Conservation (phyloP, 345 rosid genomes). For the Salix koriyanagi region DNA sequence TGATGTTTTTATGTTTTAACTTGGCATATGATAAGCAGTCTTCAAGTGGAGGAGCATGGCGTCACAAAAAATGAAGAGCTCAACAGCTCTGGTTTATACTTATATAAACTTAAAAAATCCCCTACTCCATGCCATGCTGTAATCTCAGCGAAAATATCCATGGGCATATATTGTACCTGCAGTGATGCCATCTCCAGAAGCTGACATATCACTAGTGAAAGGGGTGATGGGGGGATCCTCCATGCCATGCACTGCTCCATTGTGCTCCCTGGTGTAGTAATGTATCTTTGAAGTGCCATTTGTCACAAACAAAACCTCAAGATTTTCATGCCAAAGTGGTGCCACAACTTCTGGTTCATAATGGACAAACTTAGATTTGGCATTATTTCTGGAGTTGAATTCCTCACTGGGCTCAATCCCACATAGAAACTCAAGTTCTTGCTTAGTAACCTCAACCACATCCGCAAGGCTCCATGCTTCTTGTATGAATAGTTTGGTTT, state of each 20-base stretch:
- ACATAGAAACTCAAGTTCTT: constrained; percentile 83
- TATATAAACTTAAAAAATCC: not conserved
- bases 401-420: constrained; percentile 67
- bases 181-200: constrained; percentile 89
- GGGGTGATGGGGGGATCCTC: constrained; percentile 83
- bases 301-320: constrained; percentile 73
- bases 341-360: constrained; percentile 55
- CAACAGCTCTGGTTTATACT: not conserved
- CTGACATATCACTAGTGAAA: constrained; percentile 75
- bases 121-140: not conserved
- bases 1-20: not conserved
- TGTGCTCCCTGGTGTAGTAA: constrained; percentile 70
- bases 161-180: constrained; percentile 49
- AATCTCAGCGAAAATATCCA: not conserved
- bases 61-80: not conserved
- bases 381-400: constrained; percentile 60
- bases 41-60: not conserved
- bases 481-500: constrained; percentile 60
- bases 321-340: constrained; percentile 80
- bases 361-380: constrained; percentile 61
- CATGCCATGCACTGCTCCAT: constrained; percentile 72
- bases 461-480: constrained; percentile 74
- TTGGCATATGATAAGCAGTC: not conserved
- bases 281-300: constrained; percentile 92
- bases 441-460: constrained; percentile 74